Conservation (phyloP, 768 basidiomycete genomes). For the Boletus subparvulus region DNA sequence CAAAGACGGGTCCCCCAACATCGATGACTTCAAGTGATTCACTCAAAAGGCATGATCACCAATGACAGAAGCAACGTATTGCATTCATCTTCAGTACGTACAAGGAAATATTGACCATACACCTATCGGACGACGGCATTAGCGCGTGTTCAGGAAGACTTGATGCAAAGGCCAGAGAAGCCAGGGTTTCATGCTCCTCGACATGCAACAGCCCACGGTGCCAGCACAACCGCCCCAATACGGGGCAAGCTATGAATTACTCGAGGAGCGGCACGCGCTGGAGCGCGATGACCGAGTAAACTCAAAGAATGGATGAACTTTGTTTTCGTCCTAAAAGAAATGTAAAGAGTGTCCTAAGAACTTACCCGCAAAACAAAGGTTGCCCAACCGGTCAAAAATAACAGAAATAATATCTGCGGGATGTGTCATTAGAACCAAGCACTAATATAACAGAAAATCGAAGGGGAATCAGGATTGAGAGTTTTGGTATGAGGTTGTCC, state of each 20-base stretch:
- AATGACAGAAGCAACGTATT: neutral
- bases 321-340: conserved; percentile 54
- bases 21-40: no score
- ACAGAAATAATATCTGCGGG: neutral
- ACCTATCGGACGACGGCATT: conserved; percentile 10
- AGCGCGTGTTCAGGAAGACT: neutral
- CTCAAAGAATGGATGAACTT: conserved; percentile 90
- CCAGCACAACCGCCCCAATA: conserved; percentile 50
- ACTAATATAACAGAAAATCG: neutral
- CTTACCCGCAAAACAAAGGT: neutral
- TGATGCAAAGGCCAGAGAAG: conserved; percentile 54
- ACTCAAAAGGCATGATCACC: no score
- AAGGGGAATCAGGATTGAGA: conserved; percentile 47
- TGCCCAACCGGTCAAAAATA: neutral
- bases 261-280: conserved; percentile 38
- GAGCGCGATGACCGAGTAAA: conserved; percentile 37
- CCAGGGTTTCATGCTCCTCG: conserved; percentile 57
- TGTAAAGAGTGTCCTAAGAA: neutral
- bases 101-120: neutral
- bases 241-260: conserved; percentile 41
- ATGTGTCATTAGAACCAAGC: conserved; percentile 3
- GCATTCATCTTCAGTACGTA: neutral
- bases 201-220: conserved; percentile 29
- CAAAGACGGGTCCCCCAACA: no score
- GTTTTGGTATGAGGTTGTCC: conserved; percentile 55